Conservation (phyloP, 805 yeast genomes). For the Candida mattraensis region DNA sequence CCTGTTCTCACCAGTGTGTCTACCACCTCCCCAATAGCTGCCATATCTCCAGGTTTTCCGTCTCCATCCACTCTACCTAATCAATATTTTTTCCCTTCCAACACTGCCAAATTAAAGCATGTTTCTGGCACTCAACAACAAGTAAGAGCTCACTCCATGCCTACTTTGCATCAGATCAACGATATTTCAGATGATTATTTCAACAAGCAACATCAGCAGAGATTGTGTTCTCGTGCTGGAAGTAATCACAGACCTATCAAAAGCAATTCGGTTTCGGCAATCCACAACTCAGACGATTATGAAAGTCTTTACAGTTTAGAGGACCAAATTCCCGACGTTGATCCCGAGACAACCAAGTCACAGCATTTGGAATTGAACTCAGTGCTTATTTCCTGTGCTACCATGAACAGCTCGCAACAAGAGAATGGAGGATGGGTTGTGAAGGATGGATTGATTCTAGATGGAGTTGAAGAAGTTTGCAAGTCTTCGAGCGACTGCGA, state of each 20-base stretch:
- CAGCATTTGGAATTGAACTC: slow-evolving; percentile 3
- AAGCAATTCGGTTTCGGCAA: slow-evolving; percentile 3
- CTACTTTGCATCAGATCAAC: slow-evolving; percentile 9
- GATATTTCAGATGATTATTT: slow-evolving; percentile 30
- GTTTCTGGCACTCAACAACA: slow-evolving; percentile 2
- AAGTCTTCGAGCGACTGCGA: too few relatives aligned
- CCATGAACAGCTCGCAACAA: neutral
- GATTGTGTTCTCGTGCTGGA: slow-evolving; percentile 1
- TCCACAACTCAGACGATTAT: slow-evolving; percentile 8
- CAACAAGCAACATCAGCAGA: slow-evolving; percentile 17
- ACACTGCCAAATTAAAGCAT: slow-evolving; percentile 2
- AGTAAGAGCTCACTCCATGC: slow-evolving; percentile 11
- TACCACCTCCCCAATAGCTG: slow-evolving; percentile 11
- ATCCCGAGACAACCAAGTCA: slow-evolving; percentile 1
- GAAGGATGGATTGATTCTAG: slow-evolving; percentile 16
- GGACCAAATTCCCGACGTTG: slow-evolving; percentile 8
- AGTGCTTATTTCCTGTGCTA: neutral
- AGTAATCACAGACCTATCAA: slow-evolving; percentile 2
- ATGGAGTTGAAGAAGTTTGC: slow-evolving; percentile 1
- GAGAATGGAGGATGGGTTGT: slow-evolving; percentile 21
- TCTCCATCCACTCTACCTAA: slow-evolving; percentile 2
- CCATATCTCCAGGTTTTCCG: slow-evolving; percentile 8
- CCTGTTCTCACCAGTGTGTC: slow-evolving; percentile 6
- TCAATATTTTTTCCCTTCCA: slow-evolving; percentile 1
- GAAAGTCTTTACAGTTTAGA: slow-evolving; percentile 21